A percentile compares a stretch with the other conserved stretches of the same genome.
These are phyloP conservation scores for Ulota crispa DNA, from an alignment of 225 moss, liverwort and hornwort genomes.

Conservation along the genomic window DNA sequence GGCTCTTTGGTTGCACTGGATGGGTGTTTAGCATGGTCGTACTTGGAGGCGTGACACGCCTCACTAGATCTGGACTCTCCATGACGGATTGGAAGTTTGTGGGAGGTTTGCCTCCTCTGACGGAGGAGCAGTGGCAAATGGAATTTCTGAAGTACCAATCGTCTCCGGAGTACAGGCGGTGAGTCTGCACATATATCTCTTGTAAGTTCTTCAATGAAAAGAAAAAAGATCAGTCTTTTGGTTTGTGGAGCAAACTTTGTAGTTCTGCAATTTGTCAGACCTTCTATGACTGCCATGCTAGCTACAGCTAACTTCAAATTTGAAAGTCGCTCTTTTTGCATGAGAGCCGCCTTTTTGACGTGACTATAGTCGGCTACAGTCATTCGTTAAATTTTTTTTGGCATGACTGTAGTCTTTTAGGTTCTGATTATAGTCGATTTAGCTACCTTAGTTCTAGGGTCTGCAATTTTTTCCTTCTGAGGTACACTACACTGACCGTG, in stretches of 20 bases:
- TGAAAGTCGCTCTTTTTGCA: too few relatives aligned
- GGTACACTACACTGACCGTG: neutral
- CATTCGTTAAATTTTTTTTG: too few relatives aligned
- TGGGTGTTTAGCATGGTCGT: slow-evolving; percentile 99
- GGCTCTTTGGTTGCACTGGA: slow-evolving; percentile 96
- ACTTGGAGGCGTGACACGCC: slow-evolving; percentile 90
- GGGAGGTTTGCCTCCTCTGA: slow-evolving; percentile 83
- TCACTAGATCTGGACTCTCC: slow-evolving; percentile 97
- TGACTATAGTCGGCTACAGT: too few relatives aligned
- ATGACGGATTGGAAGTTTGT: slow-evolving; percentile 99
- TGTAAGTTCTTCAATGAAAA: slow-evolving; percentile 10
- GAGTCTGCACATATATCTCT: slow-evolving; percentile 16
- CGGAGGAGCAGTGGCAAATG: slow-evolving; percentile 82
- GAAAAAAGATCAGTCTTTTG: neutral
- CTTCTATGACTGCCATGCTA: too few relatives aligned
- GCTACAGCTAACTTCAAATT: too few relatives aligned
- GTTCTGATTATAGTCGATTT: too few relatives aligned
- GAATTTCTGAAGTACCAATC: slow-evolving; percentile 90
- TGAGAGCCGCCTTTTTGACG: too few relatives aligned
- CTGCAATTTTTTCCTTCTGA: neutral
- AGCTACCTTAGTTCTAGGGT: too few relatives aligned
- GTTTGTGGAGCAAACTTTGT: neutral
- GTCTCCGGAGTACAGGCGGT: slow-evolving; percentile 86
- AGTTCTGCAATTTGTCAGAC: neutral
- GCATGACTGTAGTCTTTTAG: too few relatives aligned